A percentile compares a stretch with the other conserved stretches of the same genome.
Evolutionary conservation across 257 asterid species (phyloP).

Genomic region (Plantago ovata): DNA sequence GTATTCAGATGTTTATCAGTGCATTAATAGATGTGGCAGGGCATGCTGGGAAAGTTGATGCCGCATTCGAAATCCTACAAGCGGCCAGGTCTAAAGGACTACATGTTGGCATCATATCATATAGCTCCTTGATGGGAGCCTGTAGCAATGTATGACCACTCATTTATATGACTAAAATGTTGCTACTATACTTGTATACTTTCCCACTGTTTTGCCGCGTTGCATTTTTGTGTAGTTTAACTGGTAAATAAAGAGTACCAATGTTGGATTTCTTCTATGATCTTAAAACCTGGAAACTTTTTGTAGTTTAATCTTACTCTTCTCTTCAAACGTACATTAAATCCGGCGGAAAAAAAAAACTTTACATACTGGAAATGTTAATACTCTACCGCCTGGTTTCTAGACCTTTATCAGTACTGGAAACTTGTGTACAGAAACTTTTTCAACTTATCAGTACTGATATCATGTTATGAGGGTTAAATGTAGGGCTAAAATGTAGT

Average conservation of each 20-base stretch:
- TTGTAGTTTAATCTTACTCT: conserved; percentile 5
- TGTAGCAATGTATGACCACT: conserved; percentile 73
- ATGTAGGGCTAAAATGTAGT: too few relatives aligned
- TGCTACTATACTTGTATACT: neutral
- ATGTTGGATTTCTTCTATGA: too few relatives aligned
- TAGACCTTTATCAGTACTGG: neutral
- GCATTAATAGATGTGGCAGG: conserved; percentile 97
- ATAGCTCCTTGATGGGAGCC: conserved; percentile 99
- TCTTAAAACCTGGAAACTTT: neutral
- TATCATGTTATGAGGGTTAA: too few relatives aligned
- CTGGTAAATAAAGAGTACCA: too few relatives aligned
- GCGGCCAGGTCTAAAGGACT: conserved; percentile 75
- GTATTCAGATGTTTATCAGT: conserved; percentile 78
- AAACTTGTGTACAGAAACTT: neutral
- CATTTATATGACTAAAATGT: conserved; percentile 2
- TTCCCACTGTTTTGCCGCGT: neutral
- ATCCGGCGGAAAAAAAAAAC: conserved; percentile 14
- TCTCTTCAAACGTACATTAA: conserved; percentile 11
- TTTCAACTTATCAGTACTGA: neutral
- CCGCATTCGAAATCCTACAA: conserved; percentile 82
- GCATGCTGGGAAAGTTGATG: conserved; percentile 89
- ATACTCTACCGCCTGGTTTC: neutral
- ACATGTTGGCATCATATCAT: conserved; percentile 73
- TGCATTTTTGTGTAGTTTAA: too few relatives aligned
- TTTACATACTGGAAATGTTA: conserved; percentile 5